Conservation (phyloP, 2,329 filamentous ascomycete species). For the Zymoseptoria brevis region DNA sequence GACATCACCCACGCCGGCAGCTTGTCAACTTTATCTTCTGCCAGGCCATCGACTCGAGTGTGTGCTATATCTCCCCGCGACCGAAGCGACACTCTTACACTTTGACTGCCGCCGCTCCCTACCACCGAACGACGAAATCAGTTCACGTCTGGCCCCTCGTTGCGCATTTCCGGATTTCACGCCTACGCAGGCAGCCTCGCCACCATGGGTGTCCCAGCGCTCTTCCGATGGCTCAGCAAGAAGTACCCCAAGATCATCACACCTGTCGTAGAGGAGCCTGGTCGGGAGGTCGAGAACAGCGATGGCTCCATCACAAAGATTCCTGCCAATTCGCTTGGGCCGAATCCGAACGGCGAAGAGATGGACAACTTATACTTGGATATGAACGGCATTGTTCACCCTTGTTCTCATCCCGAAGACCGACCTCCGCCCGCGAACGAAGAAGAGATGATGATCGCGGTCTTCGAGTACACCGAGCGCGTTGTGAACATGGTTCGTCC, state of each 20-base stretch:
- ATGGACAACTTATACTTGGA: conserved; percentile 97
- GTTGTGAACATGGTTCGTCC: conserved; percentile 98
- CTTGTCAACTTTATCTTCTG: conserved; percentile 2
- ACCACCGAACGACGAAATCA: background rate
- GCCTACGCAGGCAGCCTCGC: background rate
- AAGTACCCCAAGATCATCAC: conserved; percentile 98
- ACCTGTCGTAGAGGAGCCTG: conserved; percentile 77
- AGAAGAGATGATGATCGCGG: conserved; percentile 98
- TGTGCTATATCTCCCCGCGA: background rate
- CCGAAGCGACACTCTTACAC: background rate
- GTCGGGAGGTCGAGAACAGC: conserved; percentile 68
- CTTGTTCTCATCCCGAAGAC: conserved; percentile 95
- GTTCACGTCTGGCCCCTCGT: background rate
- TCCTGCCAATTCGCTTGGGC: conserved; percentile 72
- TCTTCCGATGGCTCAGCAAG: conserved; percentile 92
- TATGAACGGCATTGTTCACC: conserved; percentile 99
- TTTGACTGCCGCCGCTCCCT: background rate
- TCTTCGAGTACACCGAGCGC: conserved; percentile 97
- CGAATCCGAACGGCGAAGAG: conserved; percentile 96
- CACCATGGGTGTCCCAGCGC: conserved; percentile 84
- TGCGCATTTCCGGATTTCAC: background rate
- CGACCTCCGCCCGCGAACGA: conserved; percentile 83
- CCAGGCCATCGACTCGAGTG: background rate
- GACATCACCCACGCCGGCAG: conserved; percentile 4
- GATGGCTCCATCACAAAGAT: conserved; percentile 71